Conservation (phyloP, 1,284 basidiomycete genomes). For the Sphaerobolus stellatus region DNA sequence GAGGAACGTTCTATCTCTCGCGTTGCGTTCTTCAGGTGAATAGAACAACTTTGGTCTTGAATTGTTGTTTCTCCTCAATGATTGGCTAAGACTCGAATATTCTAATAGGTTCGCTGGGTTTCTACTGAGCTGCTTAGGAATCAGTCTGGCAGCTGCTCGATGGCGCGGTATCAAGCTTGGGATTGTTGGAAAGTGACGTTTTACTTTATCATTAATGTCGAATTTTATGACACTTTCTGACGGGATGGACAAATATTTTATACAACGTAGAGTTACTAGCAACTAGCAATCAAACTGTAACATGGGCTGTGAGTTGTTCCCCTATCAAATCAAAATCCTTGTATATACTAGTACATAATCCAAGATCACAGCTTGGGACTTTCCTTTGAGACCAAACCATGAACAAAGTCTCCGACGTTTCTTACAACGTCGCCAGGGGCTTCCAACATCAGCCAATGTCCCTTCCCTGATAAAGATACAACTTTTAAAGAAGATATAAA, state of each 20-base stretch:
- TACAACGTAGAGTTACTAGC: no score
- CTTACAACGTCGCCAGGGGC: constrained; percentile 46
- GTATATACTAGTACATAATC: not conserved
- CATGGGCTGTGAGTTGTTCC: no score
- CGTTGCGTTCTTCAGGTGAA: constrained; percentile 78
- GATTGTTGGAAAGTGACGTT: not conserved
- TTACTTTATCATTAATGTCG: no score
- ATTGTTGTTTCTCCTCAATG: constrained; percentile 5
- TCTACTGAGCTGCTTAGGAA: constrained; percentile 72
- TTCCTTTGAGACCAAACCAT: not conserved
- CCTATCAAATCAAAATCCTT: no score
- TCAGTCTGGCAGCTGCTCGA: constrained; percentile 68
- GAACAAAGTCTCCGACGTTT: constrained; percentile 4
- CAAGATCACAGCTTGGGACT: constrained; percentile 1
- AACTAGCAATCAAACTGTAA: no score
- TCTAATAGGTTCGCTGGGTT: constrained; percentile 69
- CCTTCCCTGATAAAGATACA: constrained; percentile 48
- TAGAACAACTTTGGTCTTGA: constrained; percentile 3
- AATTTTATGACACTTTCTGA: no score
- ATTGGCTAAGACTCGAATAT: constrained; percentile 5
- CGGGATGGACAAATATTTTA: no score
- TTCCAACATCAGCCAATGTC: constrained; percentile 71
- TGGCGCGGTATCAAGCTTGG: constrained; percentile 56
- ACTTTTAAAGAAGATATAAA: constrained; percentile 50
- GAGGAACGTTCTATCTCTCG: constrained; percentile 80